phyloP scores from a whole-genome alignment of 441 rosid genomes.

The Gossypium lobatum region DNA sequence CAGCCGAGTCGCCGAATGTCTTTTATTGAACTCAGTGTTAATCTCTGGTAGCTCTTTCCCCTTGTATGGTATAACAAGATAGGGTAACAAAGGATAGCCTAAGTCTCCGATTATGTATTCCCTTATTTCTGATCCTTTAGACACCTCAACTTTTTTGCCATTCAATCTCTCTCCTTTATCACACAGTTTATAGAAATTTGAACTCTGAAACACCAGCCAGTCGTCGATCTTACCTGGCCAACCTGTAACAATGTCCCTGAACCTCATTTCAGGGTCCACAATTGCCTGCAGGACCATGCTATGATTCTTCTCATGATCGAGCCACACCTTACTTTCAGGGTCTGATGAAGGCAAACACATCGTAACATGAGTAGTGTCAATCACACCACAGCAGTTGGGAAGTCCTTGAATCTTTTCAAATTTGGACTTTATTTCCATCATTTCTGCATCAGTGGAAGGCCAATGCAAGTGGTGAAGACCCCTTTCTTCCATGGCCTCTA shows the following conservation, averaged over 20 bases:
- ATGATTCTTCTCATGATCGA: constrained; percentile 50
- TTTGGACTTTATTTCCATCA: constrained; percentile 42
- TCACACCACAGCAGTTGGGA: constrained; percentile 62
- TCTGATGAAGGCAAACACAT: constrained; percentile 54
- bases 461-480: constrained; percentile 53
- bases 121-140: constrained; percentile 40
- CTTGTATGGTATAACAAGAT: constrained; percentile 46
- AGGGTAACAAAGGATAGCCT: constrained; percentile 56
- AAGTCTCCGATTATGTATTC: constrained; percentile 63
- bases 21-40: constrained; percentile 39
- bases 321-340: constrained; percentile 42
- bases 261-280: constrained; percentile 57
- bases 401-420: constrained; percentile 54
- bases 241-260: constrained; percentile 61
- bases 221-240: constrained; percentile 69
- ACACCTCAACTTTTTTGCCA: constrained; percentile 32
- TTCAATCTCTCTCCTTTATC: constrained; percentile 45
- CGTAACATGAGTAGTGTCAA: constrained; percentile 51
- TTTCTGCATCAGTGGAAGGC: constrained; percentile 42
- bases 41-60: constrained; percentile 39
- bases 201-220: constrained; percentile 37
- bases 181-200: constrained; percentile 41
- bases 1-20: constrained; percentile 32
- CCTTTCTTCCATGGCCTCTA: constrained; percentile 61
- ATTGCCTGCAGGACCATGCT: constrained; percentile 68